A percentile compares a stretch with the other conserved stretches of the same genome.
Evolutionary conservation across 176 grass and related monocot species (phyloP).

Genomic region (Olyra latifolia): DNA sequence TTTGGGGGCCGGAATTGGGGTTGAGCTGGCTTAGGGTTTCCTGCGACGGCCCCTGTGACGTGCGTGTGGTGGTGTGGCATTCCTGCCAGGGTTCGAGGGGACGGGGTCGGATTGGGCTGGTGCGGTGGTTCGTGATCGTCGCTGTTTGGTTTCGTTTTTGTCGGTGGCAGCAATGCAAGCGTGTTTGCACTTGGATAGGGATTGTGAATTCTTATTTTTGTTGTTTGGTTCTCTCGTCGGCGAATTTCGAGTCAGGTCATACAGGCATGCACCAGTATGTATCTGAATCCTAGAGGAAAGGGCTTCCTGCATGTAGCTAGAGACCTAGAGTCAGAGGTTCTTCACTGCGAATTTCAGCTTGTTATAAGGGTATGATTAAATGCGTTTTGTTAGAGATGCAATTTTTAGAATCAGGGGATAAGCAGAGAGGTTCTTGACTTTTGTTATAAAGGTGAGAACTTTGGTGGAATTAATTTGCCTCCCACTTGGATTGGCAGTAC

Average conservation of each 20-base stretch:
- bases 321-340: not conserved
- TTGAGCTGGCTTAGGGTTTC: not conserved
- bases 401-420: constrained; percentile 16
- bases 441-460: constrained; percentile 27
- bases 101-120: not conserved
- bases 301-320: not conserved
- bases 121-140: not conserved
- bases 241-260: not conserved
- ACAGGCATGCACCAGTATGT: not conserved
- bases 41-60: not conserved
- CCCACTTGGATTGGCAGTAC: constrained; percentile 10
- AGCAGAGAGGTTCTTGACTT: constrained; percentile 14
- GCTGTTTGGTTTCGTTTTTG: not conserved
- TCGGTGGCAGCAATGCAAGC: constrained; percentile 20
- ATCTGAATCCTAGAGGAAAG: not conserved
- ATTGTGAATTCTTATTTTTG: not conserved
- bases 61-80: not conserved
- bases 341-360: not conserved
- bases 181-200: not conserved
- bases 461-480: constrained; percentile 37
- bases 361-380: not conserved
- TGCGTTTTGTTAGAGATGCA: not conserved
- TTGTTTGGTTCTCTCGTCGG: not conserved
- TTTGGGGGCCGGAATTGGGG: constrained; percentile 20
- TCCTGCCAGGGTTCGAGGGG: not conserved